Conservation (phyloP, 768 basidiomycete species). For the Lanmaoa rubissima region DNA sequence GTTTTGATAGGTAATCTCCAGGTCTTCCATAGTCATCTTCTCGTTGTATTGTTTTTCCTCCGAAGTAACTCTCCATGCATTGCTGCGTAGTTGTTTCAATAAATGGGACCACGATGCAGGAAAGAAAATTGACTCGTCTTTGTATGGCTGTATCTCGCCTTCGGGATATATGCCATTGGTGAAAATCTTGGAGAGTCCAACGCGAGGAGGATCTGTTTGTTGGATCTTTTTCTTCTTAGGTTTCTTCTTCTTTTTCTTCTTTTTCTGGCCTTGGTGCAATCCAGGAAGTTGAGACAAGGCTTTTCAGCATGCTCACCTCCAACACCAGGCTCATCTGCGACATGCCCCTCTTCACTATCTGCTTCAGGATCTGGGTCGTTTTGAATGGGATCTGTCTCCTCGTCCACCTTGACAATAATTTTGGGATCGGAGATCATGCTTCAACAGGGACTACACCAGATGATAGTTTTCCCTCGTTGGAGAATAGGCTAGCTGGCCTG, state of each 20-base stretch:
- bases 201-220: slow-evolving; percentile 90
- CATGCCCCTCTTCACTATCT: slow-evolving; percentile 36
- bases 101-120: neutral
- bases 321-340: slow-evolving; percentile 19
- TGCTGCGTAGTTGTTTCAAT: slow-evolving; percentile 47
- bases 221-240: slow-evolving; percentile 78
- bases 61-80: slow-evolving; percentile 82
- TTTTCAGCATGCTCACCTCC: slow-evolving; percentile 27
- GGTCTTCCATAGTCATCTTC: slow-evolving; percentile 71
- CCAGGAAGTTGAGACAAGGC: neutral
- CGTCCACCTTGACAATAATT: slow-evolving; percentile 9
- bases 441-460: neutral
- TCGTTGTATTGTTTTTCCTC: slow-evolving; percentile 90
- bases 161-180: slow-evolving; percentile 84
- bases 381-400: slow-evolving; percentile 10
- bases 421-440: slow-evolving; percentile 23
- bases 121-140: slow-evolving; percentile 70
- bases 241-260: slow-evolving; percentile 95
- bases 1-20: slow-evolving; percentile 79
- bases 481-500: neutral
- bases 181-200: slow-evolving; percentile 88
- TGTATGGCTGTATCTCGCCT: slow-evolving; percentile 90
- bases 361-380: slow-evolving; percentile 26
- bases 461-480: neutral
- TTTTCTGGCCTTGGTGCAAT: slow-evolving; percentile 53